Conservation (phyloP, 148 eudicot species). For the Camellia lanceoleosa region DNA sequence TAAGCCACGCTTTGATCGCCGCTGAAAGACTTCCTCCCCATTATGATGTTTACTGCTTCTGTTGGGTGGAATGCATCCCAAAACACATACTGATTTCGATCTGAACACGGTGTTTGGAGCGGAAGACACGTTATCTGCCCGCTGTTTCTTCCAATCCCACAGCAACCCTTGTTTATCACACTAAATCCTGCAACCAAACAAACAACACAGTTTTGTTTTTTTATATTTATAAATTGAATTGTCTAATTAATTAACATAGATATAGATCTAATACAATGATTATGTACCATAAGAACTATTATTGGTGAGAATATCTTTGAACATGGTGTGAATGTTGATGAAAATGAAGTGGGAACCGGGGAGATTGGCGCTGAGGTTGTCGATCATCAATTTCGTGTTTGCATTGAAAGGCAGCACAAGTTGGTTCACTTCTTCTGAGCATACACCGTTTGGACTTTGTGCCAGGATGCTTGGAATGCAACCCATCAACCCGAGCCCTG, state of each 20-base stretch:
- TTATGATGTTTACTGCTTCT: constrained; percentile 58
- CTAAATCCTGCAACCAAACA: constrained; percentile 48
- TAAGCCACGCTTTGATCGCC: constrained; percentile 51
- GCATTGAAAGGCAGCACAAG: constrained; percentile 65
- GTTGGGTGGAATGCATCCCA: constrained; percentile 99
- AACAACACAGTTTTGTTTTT: no score
- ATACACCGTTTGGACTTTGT: constrained; percentile 40
- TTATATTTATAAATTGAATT: background rate
- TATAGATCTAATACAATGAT: no score
- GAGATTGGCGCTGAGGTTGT: constrained; percentile 49
- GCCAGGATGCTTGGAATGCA: constrained; percentile 88
- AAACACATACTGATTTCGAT: constrained; percentile 65
- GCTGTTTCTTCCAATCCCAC: constrained; percentile 82
- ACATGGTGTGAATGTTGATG: constrained; percentile 59
- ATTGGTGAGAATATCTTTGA: constrained; percentile 60
- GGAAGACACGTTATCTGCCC: constrained; percentile 94
- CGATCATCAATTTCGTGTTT: constrained; percentile 67
- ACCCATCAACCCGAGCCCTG: constrained; percentile 84
- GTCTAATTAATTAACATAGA: background rate
- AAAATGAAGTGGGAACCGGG: constrained; percentile 62
- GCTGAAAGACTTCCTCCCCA: constrained; percentile 71
- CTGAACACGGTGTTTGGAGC: constrained; percentile 61
- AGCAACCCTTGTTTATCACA: constrained; percentile 63
- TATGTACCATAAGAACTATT: constrained; percentile 54
- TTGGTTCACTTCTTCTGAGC: constrained; percentile 69